These are phyloP conservation scores for Tolypocladium sp. DNA, from an alignment of 2,329 filamentous ascomycete genomes.

Conservation along the genomic window DNA sequence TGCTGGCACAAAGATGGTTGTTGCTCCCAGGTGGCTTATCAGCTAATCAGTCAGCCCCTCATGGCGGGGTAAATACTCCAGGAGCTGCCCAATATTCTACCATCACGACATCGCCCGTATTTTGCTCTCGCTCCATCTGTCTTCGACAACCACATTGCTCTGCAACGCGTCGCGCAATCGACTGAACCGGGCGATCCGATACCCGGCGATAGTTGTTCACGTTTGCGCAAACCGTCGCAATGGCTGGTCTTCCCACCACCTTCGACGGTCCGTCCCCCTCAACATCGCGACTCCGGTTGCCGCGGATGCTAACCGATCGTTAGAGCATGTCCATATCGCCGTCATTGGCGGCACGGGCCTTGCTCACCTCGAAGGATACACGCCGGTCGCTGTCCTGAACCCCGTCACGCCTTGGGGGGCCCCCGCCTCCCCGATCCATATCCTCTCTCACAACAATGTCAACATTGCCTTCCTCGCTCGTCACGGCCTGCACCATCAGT, in stretches of 20 bases:
- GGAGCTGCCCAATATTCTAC: background rate
- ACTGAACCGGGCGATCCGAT: background rate
- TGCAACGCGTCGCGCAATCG: background rate
- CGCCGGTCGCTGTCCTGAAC: constrained; percentile 69
- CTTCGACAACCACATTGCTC: background rate
- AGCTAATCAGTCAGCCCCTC: background rate
- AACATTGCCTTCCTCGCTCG: constrained; percentile 89
- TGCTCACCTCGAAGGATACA: constrained; percentile 77
- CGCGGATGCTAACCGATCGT: constrained; percentile 7
- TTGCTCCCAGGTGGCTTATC: background rate
- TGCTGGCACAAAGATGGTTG: background rate
- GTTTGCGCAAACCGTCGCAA: constrained; percentile 15
- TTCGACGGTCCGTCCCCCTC: constrained; percentile 43
- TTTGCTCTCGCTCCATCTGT: background rate
- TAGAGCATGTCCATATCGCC: constrained; percentile 70
- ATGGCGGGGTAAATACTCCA: background rate
- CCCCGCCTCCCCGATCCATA: constrained; percentile 67
- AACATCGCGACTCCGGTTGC: background rate
- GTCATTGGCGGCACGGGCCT: constrained; percentile 93
- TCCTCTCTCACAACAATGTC: constrained; percentile 77
- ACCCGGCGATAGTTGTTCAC: background rate
- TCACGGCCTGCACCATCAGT: constrained; percentile 81
- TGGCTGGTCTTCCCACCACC: constrained; percentile 45
- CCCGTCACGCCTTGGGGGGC: constrained; percentile 80
- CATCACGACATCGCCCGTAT: background rate